Percentiles rank a stretch among this genome's conserved stretches.
Evolutionary conservation across 805 yeast species (phyloP).

Genomic region (Barnettozyma salicaria): DNA sequence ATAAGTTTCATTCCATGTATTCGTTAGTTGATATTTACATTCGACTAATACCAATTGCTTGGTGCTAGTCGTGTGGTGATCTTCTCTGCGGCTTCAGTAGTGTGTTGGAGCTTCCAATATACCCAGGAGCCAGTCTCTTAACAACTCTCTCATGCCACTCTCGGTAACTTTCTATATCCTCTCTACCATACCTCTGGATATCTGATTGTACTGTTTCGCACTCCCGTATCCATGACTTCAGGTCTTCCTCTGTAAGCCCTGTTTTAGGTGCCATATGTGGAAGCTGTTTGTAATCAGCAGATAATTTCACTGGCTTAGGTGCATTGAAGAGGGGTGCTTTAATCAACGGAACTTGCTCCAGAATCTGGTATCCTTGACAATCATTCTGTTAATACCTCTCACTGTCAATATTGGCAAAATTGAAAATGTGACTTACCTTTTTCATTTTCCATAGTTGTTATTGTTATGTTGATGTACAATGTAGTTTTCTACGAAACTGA

Average conservation of each 20-base stretch:
- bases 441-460: conserved; percentile 10
- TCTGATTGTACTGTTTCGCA: conserved; percentile 26
- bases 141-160: conserved; percentile 29
- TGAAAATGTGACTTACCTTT: conserved; percentile 2
- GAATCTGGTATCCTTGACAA: conserved; percentile 40
- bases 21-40: conserved; percentile 8
- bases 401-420: background rate
- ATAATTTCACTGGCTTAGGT: conserved; percentile 50
- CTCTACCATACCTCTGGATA: conserved; percentile 23
- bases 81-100: conserved; percentile 20
- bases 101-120: conserved; percentile 25
- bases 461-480: background rate
- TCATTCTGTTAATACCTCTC: too few species aligned
- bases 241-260: conserved; percentile 25
- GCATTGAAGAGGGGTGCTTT: conserved; percentile 46
- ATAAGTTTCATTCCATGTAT: background rate
- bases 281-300: conserved; percentile 39
- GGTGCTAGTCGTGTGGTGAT: background rate
- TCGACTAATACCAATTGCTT: conserved; percentile 16
- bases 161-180: conserved; percentile 23
- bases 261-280: conserved; percentile 32
- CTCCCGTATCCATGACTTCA: conserved; percentile 29
- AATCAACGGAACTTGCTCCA: conserved; percentile 50
- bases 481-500: too few species aligned
- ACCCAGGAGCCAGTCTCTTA: conserved; percentile 38